A percentile compares a stretch with the other conserved stretches of the same genome.
phyloP scores from a whole-genome alignment of 257 asterid species.

The Fraxinus quadrangulata region DNA sequence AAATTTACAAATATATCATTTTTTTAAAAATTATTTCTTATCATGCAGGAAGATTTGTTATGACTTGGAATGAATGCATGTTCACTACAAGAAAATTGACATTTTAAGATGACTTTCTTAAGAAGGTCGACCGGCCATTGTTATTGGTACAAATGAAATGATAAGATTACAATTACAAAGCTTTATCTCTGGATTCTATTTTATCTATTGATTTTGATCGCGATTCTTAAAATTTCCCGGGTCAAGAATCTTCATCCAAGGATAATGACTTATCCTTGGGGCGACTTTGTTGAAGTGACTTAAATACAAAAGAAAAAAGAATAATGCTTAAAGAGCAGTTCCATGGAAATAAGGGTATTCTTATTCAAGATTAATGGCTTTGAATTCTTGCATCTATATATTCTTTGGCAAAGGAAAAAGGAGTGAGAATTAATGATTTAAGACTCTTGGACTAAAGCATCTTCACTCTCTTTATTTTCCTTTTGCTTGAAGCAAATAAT shows the following conservation, averaged over 20 bases:
- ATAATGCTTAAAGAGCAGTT: background rate
- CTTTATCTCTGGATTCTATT: too few relatives aligned
- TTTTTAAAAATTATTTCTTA: too few relatives aligned
- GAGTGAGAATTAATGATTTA: background rate
- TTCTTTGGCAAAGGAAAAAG: background rate
- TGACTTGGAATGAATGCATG: too few relatives aligned
- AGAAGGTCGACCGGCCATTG: background rate
- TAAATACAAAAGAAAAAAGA: background rate
- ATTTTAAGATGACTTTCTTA: too few relatives aligned
- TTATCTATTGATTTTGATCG: too few relatives aligned
- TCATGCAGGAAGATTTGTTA: background rate
- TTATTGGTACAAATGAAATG: background rate
- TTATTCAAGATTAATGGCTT: constrained; percentile 1
- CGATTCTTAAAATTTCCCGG: too few relatives aligned
- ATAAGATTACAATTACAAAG: background rate
- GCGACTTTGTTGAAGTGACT: too few relatives aligned
- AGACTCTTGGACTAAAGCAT: background rate
- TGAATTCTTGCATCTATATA: background rate
- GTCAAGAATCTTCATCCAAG: too few relatives aligned
- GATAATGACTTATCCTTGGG: too few relatives aligned
- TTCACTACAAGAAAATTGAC: background rate
- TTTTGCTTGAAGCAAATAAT: background rate
- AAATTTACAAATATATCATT: background rate
- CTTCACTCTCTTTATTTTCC: background rate
- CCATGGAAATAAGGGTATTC: background rate